Percentiles rank a stretch among this genome's conserved stretches.
Evolutionary conservation across 2,329 filamentous ascomycete species (phyloP).

Genomic region (Hypocreales sp.): DNA sequence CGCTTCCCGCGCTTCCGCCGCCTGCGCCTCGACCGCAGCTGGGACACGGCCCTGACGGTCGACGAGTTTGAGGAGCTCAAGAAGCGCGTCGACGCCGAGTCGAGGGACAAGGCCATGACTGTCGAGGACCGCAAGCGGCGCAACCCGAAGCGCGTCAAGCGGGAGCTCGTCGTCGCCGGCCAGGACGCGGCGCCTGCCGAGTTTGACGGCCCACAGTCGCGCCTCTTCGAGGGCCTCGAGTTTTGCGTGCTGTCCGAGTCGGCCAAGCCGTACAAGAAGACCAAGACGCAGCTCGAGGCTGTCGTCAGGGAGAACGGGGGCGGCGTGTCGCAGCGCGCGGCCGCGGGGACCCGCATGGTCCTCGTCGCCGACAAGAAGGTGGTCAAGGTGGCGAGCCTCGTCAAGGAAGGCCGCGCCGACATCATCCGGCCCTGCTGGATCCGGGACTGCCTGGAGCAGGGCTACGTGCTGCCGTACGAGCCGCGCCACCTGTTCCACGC

Average conservation of each 20-base stretch:
- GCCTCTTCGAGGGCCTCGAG: slow-evolving; percentile 58
- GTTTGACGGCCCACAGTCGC: slow-evolving; percentile 41
- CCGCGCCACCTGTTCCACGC: slow-evolving; percentile 57
- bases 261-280: slow-evolving; percentile 50
- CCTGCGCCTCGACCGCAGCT: slow-evolving; percentile 68
- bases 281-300: slow-evolving; percentile 64
- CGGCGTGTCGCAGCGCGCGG: slow-evolving; percentile 58
- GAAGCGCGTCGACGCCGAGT: slow-evolving; percentile 51
- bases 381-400: slow-evolving; percentile 70
- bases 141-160: slow-evolving; percentile 46
- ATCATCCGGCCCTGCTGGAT: slow-evolving; percentile 75
- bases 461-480: slow-evolving; percentile 42
- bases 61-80: slow-evolving; percentile 65
- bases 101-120: slow-evolving; percentile 60
- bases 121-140: slow-evolving; percentile 51
- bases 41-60: slow-evolving; percentile 64
- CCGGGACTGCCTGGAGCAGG: slow-evolving; percentile 58
- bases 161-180: slow-evolving; percentile 57
- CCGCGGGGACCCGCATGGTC: slow-evolving; percentile 44
- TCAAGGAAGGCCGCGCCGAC: slow-evolving; percentile 54
- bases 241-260: slow-evolving; percentile 79
- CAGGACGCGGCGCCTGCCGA: slow-evolving; percentile 29
- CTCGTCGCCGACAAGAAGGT: slow-evolving; percentile 66
- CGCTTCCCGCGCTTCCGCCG: slow-evolving; percentile 83
- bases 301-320: slow-evolving; percentile 77